Evolutionary conservation across 345 rosid species (phyloP).

Genomic region (Turritis glabra): DNA sequence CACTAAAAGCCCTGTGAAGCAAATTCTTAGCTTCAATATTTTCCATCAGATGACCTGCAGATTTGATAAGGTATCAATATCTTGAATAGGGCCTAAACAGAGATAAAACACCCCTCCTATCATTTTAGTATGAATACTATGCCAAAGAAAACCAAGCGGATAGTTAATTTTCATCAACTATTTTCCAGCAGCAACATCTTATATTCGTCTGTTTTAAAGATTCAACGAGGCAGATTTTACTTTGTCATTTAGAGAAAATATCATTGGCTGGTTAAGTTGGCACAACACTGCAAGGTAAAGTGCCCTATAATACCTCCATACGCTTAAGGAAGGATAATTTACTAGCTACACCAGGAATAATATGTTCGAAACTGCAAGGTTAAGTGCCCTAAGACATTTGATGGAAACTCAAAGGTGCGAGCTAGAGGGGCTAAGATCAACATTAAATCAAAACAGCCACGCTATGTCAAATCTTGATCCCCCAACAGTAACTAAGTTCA

Average conservation of each 20-base stretch:
- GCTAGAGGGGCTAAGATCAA: neutral
- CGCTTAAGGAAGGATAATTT: neutral
- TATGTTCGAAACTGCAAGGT: neutral
- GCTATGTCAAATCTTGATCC: neutral
- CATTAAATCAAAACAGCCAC: neutral
- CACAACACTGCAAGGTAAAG: neutral
- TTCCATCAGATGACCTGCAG: conserved; percentile 95
- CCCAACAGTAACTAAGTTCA: neutral
- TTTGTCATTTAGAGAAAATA: neutral
- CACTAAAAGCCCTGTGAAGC: conserved; percentile 98
- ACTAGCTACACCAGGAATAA: conserved; percentile 6
- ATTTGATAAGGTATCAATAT: conserved; percentile 15
- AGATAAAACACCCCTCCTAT: neutral
- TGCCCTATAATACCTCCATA: neutral
- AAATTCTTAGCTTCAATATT: conserved; percentile 73
- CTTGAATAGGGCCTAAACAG: neutral
- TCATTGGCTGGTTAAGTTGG: neutral
- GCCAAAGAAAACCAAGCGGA: neutral
- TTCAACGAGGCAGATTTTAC: neutral
- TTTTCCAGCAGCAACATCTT: conserved; percentile 14
- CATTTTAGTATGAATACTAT: neutral
- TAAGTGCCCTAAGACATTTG: neutral
- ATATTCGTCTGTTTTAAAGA: neutral
- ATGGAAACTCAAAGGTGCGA: neutral
- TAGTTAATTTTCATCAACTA: neutral